Percentiles rank a stretch among this genome's conserved stretches.
phyloP scores from a whole-genome alignment of 2,329 filamentous ascomycete genomes.

The Cercospora beticola region DNA sequence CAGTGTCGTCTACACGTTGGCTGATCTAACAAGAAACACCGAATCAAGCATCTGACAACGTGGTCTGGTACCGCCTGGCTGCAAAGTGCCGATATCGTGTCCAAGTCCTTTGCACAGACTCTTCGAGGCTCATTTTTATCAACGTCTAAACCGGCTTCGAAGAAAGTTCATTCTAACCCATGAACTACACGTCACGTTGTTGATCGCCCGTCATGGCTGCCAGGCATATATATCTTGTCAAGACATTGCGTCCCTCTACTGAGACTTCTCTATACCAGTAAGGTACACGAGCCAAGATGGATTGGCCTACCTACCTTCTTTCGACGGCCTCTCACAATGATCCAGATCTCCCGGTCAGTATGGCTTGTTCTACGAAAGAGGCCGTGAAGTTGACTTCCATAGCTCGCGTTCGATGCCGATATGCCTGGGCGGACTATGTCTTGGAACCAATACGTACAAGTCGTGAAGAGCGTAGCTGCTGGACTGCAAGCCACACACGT shows the following conservation, averaged over 20 bases:
- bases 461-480: slow-evolving; percentile 14
- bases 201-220: background rate
- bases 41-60: background rate
- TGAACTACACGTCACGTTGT: background rate
- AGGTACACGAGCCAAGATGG: background rate
- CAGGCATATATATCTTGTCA: background rate
- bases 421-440: background rate
- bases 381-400: background rate
- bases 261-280: background rate
- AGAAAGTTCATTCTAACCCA: background rate
- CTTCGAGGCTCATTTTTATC: background rate
- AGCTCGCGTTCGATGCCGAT: slow-evolving; percentile 1
- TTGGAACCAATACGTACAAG: slow-evolving; percentile 9
- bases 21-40: background rate
- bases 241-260: background rate
- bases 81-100: background rate
- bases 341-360: background rate
- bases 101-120: background rate
- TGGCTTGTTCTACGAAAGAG: background rate
- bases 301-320: background rate
- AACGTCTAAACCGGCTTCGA: background rate
- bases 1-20: background rate
- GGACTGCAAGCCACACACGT: slow-evolving; percentile 10
- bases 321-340: background rate
- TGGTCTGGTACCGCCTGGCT: background rate